Evolutionary conservation across 495 filamentous ascomycete species (phyloP).

Genomic region (Achaetomiella virescens): DNA sequence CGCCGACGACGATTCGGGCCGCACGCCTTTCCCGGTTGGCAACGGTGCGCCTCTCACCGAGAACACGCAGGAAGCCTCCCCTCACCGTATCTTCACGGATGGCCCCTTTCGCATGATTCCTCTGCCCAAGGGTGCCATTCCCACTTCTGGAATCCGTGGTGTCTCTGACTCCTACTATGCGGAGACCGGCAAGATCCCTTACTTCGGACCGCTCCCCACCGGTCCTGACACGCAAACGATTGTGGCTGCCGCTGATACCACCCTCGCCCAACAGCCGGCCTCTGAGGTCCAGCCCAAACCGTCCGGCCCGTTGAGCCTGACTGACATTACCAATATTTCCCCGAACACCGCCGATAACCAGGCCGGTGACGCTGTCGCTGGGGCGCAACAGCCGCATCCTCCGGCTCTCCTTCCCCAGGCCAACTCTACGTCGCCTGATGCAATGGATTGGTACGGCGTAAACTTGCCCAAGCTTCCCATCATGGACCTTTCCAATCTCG

Average conservation of each 20-base stretch:
- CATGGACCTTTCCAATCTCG: conserved; percentile 1
- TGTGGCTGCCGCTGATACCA: neutral
- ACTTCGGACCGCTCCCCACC: neutral
- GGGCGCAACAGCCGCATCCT: neutral
- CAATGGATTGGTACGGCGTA: conserved; percentile 12
- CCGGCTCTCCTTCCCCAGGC: neutral
- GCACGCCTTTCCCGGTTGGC: neutral
- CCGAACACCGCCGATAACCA: neutral
- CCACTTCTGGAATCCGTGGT: conserved; percentile 6
- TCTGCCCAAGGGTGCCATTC: conserved; percentile 1
- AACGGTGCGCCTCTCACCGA: neutral
- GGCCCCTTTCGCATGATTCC: conserved; percentile 10
- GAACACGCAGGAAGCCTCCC: neutral
- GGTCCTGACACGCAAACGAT: neutral
- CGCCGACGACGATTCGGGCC: neutral
- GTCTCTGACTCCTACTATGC: conserved; percentile 18
- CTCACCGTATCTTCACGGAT: conserved; percentile 1
- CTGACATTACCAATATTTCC: neutral
- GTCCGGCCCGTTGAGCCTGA: neutral
- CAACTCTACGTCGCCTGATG: neutral
- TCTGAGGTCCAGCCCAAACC: neutral
- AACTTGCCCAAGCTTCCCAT: conserved; percentile 1
- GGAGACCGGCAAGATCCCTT: conserved; percentile 9
- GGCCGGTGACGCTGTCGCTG: neutral
- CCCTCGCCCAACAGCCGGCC: neutral